Evolutionary conservation across 2,329 filamentous ascomycete genomes (phyloP).

Genomic region (Claviceps sp.): DNA sequence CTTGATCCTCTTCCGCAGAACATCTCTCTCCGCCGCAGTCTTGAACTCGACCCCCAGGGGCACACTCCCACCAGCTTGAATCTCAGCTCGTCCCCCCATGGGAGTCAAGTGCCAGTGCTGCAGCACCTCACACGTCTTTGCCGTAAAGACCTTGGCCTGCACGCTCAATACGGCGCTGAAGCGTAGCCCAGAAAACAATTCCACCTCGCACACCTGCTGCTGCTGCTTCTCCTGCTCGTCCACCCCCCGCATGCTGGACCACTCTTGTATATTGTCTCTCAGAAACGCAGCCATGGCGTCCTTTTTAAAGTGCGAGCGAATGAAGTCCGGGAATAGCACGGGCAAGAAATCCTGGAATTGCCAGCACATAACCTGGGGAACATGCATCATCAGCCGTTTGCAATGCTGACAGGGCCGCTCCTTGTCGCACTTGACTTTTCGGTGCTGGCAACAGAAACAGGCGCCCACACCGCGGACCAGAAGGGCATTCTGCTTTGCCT

Average conservation of each 20-base stretch:
- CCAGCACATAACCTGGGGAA: slow-evolving; percentile 45
- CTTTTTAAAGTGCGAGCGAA: slow-evolving; percentile 36
- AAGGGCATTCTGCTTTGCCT: slow-evolving; percentile 41
- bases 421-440: slow-evolving; percentile 45
- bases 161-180: slow-evolving; percentile 34
- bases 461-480: slow-evolving; percentile 40
- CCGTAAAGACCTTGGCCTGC: slow-evolving; percentile 37
- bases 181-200: slow-evolving; percentile 32
- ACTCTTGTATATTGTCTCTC: slow-evolving; percentile 33
- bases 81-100: slow-evolving; percentile 22
- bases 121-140: slow-evolving; percentile 32
- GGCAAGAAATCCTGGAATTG: slow-evolving; percentile 42
- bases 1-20: slow-evolving; percentile 31
- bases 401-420: slow-evolving; percentile 44
- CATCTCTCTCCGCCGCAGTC: slow-evolving; percentile 27
- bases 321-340: slow-evolving; percentile 38
- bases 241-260: slow-evolving; percentile 27
- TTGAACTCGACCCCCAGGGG: slow-evolving; percentile 38
- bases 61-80: slow-evolving; percentile 29
- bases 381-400: slow-evolving; percentile 33
- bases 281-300: slow-evolving; percentile 36
- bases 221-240: slow-evolving; percentile 13
- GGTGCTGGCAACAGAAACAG: slow-evolving; percentile 46
- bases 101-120: slow-evolving; percentile 36
- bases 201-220: slow-evolving; percentile 25